Evolutionary conservation across 148 eudicot species (phyloP), one percentile per base, ranked within the genome.

Genomic region (Pharnaceum exiguum): DNA sequence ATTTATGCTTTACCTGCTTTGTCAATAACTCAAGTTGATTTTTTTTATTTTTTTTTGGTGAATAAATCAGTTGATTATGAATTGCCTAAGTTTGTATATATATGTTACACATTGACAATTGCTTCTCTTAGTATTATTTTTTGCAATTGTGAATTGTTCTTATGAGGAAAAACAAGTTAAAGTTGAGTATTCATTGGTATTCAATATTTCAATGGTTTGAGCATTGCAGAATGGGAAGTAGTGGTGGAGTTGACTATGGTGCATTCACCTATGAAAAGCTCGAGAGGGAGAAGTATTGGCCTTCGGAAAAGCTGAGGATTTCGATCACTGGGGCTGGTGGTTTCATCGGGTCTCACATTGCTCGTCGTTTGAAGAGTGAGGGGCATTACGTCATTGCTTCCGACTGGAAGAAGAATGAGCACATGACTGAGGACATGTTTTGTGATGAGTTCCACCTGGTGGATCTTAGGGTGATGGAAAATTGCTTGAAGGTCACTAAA

Each of bases 381-480:
- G 83, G 83, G 43, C 83, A 75, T 71, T 78, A 78, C 18, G 63
- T 78, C 36, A 78, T 78, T 36, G 83, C 83, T 47, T 78, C 79
- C 0, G 83, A 78, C 32, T 78, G 83, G 83, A 78, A 78, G 77
- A 78, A 75, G 74, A 78, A 78, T 57, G 79, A 78, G 71, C 83
- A 78, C 42, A 78, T 78, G 83, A 75, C 76, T 16, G 83, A 78
- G 47, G 83, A 78, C 59, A 74, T 78, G 83, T 78, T 78, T 51
- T 78, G 83, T 50, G 68, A 78, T 40, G 83, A 78, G 30, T 78
- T 78, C 62, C 79, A 78, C 46, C 79, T 78, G 51, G 83, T 75
- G 42, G 83, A 78, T 68, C 71, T 78, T 38, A 75, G 83, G 76
- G 83, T 78, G 62, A 78, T 78, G 83, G 83, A 71, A 17, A 78